Evolutionary conservation across 768 basidiomycete species (phyloP).

Genomic region (Amyloporia xantha): DNA sequence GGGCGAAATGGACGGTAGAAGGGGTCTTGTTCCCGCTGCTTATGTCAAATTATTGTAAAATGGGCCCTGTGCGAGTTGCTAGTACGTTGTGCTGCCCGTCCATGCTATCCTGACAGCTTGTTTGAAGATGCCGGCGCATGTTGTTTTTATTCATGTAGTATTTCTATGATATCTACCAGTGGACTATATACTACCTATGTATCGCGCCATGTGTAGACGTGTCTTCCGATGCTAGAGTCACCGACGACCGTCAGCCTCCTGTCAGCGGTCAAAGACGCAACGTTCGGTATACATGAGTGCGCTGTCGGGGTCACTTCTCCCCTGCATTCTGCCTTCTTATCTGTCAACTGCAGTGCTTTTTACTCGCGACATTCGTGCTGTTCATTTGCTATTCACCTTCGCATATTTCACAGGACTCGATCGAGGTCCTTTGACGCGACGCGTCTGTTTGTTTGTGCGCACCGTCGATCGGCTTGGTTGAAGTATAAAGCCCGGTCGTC

Average conservation of each 20-base stretch:
- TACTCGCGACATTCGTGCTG: background rate
- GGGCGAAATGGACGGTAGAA: slow-evolving; percentile 20
- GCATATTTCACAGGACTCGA: background rate
- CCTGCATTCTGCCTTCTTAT: background rate
- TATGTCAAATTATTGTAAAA: slow-evolving; percentile 22
- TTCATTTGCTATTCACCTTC: slow-evolving; percentile 3
- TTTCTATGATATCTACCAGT: background rate
- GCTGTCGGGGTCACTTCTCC: background rate
- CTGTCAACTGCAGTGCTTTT: background rate
- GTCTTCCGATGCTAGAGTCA: background rate
- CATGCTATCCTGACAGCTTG: no score
- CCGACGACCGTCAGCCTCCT: background rate
- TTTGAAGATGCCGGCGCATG: no score
- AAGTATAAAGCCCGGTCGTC: slow-evolving; percentile 14
- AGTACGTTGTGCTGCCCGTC: background rate
- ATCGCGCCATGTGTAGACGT: background rate
- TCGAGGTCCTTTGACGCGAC: slow-evolving; percentile 2
- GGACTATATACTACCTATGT: background rate
- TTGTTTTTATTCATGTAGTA: background rate
- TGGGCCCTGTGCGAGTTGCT: background rate
- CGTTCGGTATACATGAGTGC: background rate
- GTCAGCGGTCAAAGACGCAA: background rate
- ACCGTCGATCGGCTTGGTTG: slow-evolving; percentile 8
- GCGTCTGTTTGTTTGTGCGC: slow-evolving; percentile 20
- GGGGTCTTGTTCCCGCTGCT: slow-evolving; percentile 24